Evolutionary conservation across 495 filamentous ascomycete species (phyloP).

Genomic region (Neurospora discreta): DNA sequence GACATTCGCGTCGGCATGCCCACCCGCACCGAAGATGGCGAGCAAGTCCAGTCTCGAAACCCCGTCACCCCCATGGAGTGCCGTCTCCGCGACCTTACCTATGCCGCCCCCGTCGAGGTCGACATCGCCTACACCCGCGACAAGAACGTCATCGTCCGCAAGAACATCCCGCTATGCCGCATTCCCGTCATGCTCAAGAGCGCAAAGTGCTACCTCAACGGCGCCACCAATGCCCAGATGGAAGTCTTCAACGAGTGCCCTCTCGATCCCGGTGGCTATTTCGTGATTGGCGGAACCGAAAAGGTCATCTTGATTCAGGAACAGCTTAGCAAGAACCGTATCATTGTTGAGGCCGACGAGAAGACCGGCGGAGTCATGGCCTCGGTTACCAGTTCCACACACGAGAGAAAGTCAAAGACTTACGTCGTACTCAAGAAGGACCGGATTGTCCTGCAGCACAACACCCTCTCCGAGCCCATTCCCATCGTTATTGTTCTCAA

Average conservation of each 20-base stretch:
- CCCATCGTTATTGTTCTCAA: conserved; percentile 88
- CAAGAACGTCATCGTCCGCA: conserved; percentile 53
- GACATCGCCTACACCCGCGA: conserved; percentile 80
- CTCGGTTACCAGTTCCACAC: conserved; percentile 95
- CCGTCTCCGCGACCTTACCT: conserved; percentile 87
- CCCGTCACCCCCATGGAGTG: conserved; percentile 87
- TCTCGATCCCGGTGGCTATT: conserved; percentile 93
- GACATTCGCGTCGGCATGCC: conserved; percentile 78
- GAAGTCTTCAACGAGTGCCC: conserved; percentile 83
- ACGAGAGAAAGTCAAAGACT: conserved; percentile 93
- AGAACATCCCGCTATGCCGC: conserved; percentile 68
- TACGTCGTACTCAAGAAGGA: conserved; percentile 92
- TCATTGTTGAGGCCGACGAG: conserved; percentile 85
- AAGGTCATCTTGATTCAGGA: conserved; percentile 98
- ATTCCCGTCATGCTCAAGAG: conserved; percentile 96
- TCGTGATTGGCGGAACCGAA: conserved; percentile 75
- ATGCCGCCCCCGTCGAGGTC: conserved; percentile 83
- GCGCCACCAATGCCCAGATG: conserved; percentile 75
- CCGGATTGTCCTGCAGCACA: conserved; percentile 78
- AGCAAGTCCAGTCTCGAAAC: conserved; percentile 40
- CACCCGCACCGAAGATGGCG: conserved; percentile 60
- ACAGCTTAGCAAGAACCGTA: conserved; percentile 95
- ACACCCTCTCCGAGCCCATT: conserved; percentile 81
- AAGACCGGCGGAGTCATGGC: conserved; percentile 90
- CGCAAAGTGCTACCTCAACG: conserved; percentile 74